Evolutionary conservation across 495 filamentous ascomycete genomes (phyloP).

Genomic region (Lepraria neglecta): DNA sequence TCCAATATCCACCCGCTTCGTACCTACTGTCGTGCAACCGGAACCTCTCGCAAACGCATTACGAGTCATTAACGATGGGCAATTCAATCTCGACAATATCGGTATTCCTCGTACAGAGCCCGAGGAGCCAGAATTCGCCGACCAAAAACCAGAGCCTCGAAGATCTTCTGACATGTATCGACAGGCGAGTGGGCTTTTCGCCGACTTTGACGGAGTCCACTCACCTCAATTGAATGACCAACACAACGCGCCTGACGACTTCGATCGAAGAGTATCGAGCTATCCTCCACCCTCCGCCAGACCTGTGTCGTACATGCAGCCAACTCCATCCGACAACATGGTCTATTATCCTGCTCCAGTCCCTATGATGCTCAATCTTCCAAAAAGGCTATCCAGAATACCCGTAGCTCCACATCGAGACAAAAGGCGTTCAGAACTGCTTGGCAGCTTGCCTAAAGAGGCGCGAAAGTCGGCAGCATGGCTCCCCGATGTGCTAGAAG

Average conservation of each 20-base stretch:
- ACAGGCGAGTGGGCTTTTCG: conserved; percentile 65
- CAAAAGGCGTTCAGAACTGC: conserved; percentile 60
- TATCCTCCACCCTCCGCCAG: conserved; percentile 18
- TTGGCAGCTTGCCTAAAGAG: conserved; percentile 46
- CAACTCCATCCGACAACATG: conserved; percentile 66
- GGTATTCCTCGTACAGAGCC: conserved; percentile 17
- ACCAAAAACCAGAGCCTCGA: conserved; percentile 18
- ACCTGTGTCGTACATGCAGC: conserved; percentile 48
- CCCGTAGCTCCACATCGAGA: conserved; percentile 56
- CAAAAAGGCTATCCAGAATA: conserved; percentile 75
- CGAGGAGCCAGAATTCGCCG: conserved; percentile 19
- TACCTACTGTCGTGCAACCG: conserved; percentile 15
- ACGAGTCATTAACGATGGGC: conserved; percentile 22
- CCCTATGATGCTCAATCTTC: conserved; percentile 85
- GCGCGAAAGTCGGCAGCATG: conserved; percentile 41
- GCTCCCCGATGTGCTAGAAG: conserved; percentile 32
- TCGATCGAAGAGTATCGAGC: conserved; percentile 29
- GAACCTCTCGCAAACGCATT: conserved; percentile 19
- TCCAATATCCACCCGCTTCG: conserved; percentile 26
- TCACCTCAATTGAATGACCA: conserved; percentile 37
- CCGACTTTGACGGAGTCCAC: conserved; percentile 92
- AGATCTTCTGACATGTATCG: conserved; percentile 54
- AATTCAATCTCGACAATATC: conserved; percentile 16
- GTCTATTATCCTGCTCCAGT: conserved; percentile 94
- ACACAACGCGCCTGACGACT: conserved; percentile 31